These are phyloP conservation scores for Leptoxyphium fumago DNA, from an alignment of 2,329 filamentous ascomycete species.

Conservation along the genomic window DNA sequence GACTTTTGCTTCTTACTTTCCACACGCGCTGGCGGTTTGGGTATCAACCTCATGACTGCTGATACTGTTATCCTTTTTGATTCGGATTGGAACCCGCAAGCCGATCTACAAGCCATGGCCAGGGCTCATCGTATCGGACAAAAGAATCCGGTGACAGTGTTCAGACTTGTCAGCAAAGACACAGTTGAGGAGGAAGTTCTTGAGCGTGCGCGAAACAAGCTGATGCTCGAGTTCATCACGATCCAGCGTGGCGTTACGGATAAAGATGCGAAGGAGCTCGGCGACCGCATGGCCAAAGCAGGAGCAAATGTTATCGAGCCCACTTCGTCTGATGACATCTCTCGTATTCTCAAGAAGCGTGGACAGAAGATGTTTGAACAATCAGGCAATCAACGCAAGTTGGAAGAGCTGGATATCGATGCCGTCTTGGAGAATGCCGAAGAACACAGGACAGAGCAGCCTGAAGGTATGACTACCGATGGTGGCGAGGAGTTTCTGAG, in stretches of 20 bases:
- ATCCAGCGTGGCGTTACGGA: slow-evolving; percentile 96
- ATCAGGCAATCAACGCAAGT: slow-evolving; percentile 85
- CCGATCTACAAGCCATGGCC: slow-evolving; percentile 95
- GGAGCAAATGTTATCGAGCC: slow-evolving; percentile 51
- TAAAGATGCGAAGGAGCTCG: slow-evolving; percentile 72
- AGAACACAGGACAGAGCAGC: slow-evolving; percentile 89
- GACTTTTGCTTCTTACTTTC: slow-evolving; percentile 96
- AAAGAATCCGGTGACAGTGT: slow-evolving; percentile 89
- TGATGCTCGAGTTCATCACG: slow-evolving; percentile 91
- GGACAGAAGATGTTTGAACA: slow-evolving; percentile 99
- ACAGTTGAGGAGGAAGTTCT: slow-evolving; percentile 97
- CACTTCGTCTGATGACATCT: slow-evolving; percentile 85
- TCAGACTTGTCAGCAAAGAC: slow-evolving; percentile 91
- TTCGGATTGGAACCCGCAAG: slow-evolving; percentile 97
- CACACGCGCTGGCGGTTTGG: slow-evolving; percentile 88
- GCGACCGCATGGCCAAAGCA: slow-evolving; percentile 60
- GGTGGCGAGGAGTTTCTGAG: slow-evolving; percentile 93
- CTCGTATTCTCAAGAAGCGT: slow-evolving; percentile 87
- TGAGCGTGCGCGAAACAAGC: slow-evolving; percentile 90
- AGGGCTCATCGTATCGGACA: slow-evolving; percentile 96
- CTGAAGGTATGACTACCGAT: slow-evolving; percentile 85
- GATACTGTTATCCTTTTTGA: slow-evolving; percentile 97
- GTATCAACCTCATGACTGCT: slow-evolving; percentile 97
- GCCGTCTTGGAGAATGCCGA: slow-evolving; percentile 94
- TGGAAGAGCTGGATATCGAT: slow-evolving; percentile 96